Conservation (phyloP, 148 eudicot species). For the Chenopodium suecicum region DNA sequence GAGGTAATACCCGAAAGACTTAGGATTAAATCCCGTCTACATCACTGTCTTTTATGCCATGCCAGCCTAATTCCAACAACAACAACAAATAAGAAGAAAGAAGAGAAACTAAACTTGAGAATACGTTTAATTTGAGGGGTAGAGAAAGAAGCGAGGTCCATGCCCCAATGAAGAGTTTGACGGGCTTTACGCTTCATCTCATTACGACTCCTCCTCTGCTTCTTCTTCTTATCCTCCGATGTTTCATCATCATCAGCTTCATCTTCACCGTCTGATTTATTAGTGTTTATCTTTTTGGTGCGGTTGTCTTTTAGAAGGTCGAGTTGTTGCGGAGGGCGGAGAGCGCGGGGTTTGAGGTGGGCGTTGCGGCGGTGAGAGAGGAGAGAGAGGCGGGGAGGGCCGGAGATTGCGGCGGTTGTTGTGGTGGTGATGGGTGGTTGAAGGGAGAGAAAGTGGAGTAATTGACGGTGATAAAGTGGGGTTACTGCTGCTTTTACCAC, state of each 20-base stretch:
- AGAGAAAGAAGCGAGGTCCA: conserved; percentile 68
- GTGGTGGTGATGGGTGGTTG: conserved; percentile 13
- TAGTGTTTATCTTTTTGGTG: neutral
- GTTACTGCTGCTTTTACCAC: conserved; percentile 23
- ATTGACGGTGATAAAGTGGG: conserved; percentile 22
- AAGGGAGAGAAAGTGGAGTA: conserved; percentile 28
- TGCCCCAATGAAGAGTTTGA: conserved; percentile 65
- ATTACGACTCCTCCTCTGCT: conserved; percentile 54
- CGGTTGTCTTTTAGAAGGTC: neutral
- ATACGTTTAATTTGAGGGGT: conserved; percentile 73
- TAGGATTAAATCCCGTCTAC: no score
- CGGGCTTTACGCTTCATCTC: conserved; percentile 79
- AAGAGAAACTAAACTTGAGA: conserved; percentile 44
- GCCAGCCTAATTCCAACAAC: no score
- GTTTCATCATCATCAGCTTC: neutral
- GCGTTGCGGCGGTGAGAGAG: conserved; percentile 20
- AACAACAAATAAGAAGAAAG: neutral
- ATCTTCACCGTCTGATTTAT: conserved; percentile 4
- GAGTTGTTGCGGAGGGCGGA: conserved; percentile 29
- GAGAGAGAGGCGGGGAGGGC: conserved; percentile 23
- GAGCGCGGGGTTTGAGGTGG: conserved; percentile 42
- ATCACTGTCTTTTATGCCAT: no score
- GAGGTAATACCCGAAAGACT: no score
- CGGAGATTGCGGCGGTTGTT: conserved; percentile 18
- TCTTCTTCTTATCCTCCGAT: conserved; percentile 24